Percentiles rank a stretch among this genome's conserved stretches.
Evolutionary conservation across 1,284 basidiomycete genomes (phyloP).

Genomic region (Sanghuangporus baumii): DNA sequence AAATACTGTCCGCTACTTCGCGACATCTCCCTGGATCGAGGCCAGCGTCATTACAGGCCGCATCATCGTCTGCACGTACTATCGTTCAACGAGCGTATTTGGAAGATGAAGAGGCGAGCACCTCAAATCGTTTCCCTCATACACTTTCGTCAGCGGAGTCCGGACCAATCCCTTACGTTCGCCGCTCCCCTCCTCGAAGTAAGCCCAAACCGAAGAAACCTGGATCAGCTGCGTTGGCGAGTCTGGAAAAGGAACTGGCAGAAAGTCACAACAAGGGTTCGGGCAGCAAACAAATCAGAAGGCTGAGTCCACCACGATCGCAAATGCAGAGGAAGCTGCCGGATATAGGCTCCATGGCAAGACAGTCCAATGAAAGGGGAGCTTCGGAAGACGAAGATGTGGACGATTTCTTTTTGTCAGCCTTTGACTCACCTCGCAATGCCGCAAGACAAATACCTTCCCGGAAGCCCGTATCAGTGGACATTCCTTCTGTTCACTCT

Average conservation of each 20-base stretch:
- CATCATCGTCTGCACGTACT: not conserved
- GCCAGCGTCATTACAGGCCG: not conserved
- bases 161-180: not conserved
- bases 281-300: not conserved
- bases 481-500: not conserved
- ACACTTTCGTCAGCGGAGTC: not conserved
- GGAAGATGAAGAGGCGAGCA: not conserved
- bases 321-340: constrained; percentile 4
- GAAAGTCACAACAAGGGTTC: constrained; percentile 6
- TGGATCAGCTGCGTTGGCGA: constrained; percentile 14
- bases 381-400: constrained; percentile 34
- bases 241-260: constrained; percentile 12
- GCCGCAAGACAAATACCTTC: not conserved
- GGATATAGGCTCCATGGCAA: constrained; percentile 13
- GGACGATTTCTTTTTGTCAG: constrained; percentile 33
- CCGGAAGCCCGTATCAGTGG: not conserved
- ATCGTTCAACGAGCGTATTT: not conserved
- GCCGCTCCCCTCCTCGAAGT: constrained; percentile 17
- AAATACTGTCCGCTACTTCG: not conserved
- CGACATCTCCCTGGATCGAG: not conserved
- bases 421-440: constrained; percentile 12
- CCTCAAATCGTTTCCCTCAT: not conserved
- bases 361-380: constrained; percentile 18
- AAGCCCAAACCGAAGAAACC: constrained; percentile 17
- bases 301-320: not conserved